Evolutionary conservation across 148 eudicot species (phyloP).

Genomic region (Silene latifolia): DNA sequence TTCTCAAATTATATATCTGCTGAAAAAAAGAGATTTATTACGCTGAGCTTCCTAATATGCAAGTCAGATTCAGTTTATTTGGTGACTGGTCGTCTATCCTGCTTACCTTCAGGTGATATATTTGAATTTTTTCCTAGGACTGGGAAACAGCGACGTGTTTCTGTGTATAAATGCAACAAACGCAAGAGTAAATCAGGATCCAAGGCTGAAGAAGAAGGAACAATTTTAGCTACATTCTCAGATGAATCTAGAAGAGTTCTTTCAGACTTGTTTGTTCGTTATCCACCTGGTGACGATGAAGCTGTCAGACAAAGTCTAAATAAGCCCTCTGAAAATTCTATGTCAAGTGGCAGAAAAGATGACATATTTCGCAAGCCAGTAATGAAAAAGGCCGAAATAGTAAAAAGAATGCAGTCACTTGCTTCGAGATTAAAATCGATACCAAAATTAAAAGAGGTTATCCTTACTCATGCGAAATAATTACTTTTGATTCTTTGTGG

Average conservation of each 20-base stretch:
- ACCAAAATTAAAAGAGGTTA: constrained; percentile 59
- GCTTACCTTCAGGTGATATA: background rate
- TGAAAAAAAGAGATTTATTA: background rate
- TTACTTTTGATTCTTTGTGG: background rate
- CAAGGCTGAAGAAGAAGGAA: constrained; percentile 28
- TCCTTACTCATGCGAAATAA: constrained; percentile 11
- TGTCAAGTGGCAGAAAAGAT: constrained; percentile 29
- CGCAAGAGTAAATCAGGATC: constrained; percentile 26
- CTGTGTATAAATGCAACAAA: constrained; percentile 45
- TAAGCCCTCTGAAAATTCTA: constrained; percentile 28
- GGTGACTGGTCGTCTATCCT: background rate
- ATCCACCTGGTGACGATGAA: constrained; percentile 71
- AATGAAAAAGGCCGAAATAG: constrained; percentile 45
- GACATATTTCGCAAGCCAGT: constrained; percentile 50
- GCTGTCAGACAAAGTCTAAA: constrained; percentile 28
- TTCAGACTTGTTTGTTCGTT: constrained; percentile 54
- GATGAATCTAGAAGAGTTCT: constrained; percentile 56
- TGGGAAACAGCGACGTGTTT: constrained; percentile 50
- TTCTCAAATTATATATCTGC: background rate
- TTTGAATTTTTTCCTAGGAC: constrained; percentile 34
- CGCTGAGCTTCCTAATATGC: background rate
- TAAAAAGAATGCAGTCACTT: constrained; percentile 40
- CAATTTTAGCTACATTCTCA: constrained; percentile 49
- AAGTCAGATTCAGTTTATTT: constrained; percentile 5
- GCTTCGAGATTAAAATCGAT: constrained; percentile 34